These are phyloP conservation scores for Polygonum aviculare DNA, from an alignment of 148 eudicot genomes.

Conservation along the genomic window DNA sequence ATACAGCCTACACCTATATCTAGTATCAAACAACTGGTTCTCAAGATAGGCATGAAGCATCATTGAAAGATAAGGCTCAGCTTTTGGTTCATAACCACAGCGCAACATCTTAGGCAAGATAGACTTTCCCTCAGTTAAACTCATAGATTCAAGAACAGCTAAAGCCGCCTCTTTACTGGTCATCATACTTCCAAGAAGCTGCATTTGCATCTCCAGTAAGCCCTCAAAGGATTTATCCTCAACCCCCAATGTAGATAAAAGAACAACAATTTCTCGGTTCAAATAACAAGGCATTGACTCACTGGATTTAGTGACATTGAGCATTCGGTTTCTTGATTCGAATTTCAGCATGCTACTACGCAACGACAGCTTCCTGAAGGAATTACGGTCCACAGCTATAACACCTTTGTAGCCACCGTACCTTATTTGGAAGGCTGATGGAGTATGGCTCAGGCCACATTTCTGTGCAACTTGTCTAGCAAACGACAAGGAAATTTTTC, in stretches of 20 bases:
- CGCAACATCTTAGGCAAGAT: conserved; percentile 59
- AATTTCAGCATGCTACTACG: conserved; percentile 92
- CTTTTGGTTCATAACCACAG: conserved; percentile 69
- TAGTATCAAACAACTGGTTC: conserved; percentile 57
- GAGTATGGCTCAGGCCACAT: conserved; percentile 55
- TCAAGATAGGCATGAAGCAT: conserved; percentile 78
- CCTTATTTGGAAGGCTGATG: conserved; percentile 92
- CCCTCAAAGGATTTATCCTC: conserved; percentile 50
- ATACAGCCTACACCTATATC: conserved; percentile 70
- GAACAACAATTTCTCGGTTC: conserved; percentile 80
- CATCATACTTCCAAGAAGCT: conserved; percentile 54
- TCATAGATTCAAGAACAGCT: conserved; percentile 57
- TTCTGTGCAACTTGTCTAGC: conserved; percentile 77
- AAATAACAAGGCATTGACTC: conserved; percentile 78
- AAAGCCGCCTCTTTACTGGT: conserved; percentile 51
- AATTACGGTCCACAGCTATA: conserved; percentile 73
- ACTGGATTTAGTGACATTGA: conserved; percentile 78
- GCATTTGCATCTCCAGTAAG: conserved; percentile 56
- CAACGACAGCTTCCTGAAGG: conserved; percentile 65
- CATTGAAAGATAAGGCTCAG: conserved; percentile 79
- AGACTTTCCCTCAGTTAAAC: conserved; percentile 36
- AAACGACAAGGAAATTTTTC: conserved; percentile 78
- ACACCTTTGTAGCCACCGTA: conserved; percentile 98
- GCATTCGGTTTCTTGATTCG: conserved; percentile 86
- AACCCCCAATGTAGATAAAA: conserved; percentile 76